Evolutionary conservation across 2,329 filamentous ascomycete genomes (phyloP).

Genomic region (Bisporella sp.): DNA sequence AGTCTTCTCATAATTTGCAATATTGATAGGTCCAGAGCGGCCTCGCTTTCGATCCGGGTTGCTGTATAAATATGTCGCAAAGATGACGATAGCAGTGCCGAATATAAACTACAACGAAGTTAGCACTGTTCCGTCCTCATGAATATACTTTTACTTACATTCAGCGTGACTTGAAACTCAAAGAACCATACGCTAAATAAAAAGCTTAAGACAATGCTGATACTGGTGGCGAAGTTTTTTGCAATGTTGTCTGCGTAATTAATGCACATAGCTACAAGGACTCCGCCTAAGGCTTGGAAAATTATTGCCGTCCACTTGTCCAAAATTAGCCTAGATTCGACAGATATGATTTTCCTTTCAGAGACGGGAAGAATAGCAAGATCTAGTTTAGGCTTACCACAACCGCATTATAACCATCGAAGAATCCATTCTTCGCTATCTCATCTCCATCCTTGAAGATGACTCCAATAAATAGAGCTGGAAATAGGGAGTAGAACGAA

Average conservation of each 20-base stretch:
- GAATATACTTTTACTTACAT: slow-evolving; percentile 47
- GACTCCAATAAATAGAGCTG: slow-evolving; percentile 79
- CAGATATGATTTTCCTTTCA: background rate
- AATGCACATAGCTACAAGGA: slow-evolving; percentile 76
- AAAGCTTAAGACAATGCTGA: slow-evolving; percentile 84
- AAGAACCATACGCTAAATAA: slow-evolving; percentile 82
- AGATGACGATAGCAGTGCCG: slow-evolving; percentile 72
- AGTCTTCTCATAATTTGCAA: slow-evolving; percentile 70
- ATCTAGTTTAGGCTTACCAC: slow-evolving; percentile 40
- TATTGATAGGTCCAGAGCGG: slow-evolving; percentile 58
- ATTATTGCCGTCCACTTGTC: slow-evolving; percentile 65
- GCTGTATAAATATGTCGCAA: slow-evolving; percentile 81
- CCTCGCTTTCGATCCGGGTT: slow-evolving; percentile 51
- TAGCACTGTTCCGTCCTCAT: background rate
- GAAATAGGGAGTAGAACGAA: slow-evolving; percentile 89
- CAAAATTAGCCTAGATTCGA: background rate
- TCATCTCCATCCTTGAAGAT: slow-evolving; percentile 80
- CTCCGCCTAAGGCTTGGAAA: slow-evolving; percentile 76
- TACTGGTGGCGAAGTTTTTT: slow-evolving; percentile 89
- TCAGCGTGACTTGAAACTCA: slow-evolving; percentile 63
- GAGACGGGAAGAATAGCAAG: too few relatives aligned
- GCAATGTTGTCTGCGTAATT: slow-evolving; percentile 84
- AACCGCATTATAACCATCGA: slow-evolving; percentile 86
- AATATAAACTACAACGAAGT: slow-evolving; percentile 64
- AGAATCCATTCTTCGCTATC: slow-evolving; percentile 81